Evolutionary conservation across 1,284 basidiomycete species (phyloP), one percentile per base, ranked within the genome.

Genomic region (Amylostereum areolatum): DNA sequence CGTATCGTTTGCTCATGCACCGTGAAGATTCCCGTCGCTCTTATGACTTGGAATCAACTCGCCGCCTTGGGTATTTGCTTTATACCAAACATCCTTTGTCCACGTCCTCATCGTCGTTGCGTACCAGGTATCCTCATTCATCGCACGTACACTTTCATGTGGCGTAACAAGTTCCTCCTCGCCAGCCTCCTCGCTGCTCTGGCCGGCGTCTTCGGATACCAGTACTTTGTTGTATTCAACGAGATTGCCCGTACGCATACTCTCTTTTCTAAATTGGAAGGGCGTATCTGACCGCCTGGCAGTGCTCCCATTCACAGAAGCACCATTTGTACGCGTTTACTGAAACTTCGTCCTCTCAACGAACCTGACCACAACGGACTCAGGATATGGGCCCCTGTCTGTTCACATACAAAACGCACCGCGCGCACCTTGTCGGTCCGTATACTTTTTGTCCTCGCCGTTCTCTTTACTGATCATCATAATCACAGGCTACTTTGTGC

Each of bases 11-110:
- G 8, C 5, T 18, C 25, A 18, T 18, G 27, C 25, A 43, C 31
- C 30, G 46, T 52, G 46, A 53, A 88, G 85, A 79, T 86, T 46
- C 85, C 85, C 3, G 85, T 89, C 43, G 80, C 80, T 8, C 72
- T 89, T 44, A 85, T 85, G 29, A 84, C 88, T 79, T 89, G 86
- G 85, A 89, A 89, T 59, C 87, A 89, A 74, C 83, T 87, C 48
- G 81, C 82, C 42, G 85, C 86, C 42, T 83, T 89, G 70, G 80
- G 83, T 82, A 56, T 47, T 71, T 66, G 40, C 45, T 45, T 27
- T 11, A 46, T 6, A 24, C 7, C 6, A 12, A 5, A 7, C 30
- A 5, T 18, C 18, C 18, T 18, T 18, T 18, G 18, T 8, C n/a
- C 25, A 28, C 41, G 4, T 28, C 32, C 46, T 43, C 25, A 51